Evolutionary conservation across 2,329 filamentous ascomycete genomes (phyloP).

Genomic region (Fusarium globosum): DNA sequence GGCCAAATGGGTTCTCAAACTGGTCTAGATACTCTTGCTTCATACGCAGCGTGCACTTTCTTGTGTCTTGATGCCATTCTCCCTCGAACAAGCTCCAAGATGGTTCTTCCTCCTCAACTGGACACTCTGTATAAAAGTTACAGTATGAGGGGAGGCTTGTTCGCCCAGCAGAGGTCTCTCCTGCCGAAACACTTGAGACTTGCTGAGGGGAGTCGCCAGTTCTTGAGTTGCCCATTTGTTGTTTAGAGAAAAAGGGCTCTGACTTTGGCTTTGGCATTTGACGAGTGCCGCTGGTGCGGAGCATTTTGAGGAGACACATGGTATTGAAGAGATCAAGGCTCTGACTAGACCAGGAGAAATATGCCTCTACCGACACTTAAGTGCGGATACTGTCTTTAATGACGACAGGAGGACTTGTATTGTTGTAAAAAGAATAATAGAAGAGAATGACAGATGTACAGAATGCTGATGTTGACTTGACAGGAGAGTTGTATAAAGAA

Average conservation of each 20-base stretch:
- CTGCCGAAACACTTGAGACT: neutral
- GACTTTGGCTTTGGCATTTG: neutral
- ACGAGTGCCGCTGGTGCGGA: neutral
- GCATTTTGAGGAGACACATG: neutral
- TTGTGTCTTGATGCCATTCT: neutral
- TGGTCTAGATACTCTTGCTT: neutral
- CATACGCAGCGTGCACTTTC: neutral
- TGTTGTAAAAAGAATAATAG: neutral
- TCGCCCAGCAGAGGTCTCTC: neutral
- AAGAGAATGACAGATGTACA: neutral
- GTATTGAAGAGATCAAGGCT: neutral
- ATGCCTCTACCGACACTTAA: neutral
- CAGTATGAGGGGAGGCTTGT: neutral
- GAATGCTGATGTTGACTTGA: neutral
- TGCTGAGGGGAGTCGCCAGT: neutral
- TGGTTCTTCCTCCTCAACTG: neutral
- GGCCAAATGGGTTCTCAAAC: neutral
- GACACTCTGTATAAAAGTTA: too few species aligned
- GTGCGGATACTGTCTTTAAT: neutral
- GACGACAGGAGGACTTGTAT: neutral
- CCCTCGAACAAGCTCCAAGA: neutral
- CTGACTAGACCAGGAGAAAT: neutral
- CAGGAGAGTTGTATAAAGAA: neutral
- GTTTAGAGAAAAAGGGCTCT: neutral
- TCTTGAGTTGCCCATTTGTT: neutral